Percentiles rank a stretch among this genome's conserved stretches.
Evolutionary conservation across 148 eudicot genomes (phyloP).

Genomic region (Fagopyrum esculentum): DNA sequence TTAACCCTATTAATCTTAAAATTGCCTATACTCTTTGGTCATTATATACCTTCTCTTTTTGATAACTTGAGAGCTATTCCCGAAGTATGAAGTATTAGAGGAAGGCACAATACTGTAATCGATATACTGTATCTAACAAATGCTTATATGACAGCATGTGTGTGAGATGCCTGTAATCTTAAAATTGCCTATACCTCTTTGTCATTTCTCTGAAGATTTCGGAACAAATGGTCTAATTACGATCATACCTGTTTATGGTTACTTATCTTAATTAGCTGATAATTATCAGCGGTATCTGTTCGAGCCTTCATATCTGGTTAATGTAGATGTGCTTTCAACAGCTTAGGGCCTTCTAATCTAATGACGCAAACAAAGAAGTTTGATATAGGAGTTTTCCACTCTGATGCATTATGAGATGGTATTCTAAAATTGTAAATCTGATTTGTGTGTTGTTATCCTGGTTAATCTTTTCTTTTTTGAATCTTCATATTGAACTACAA

Average conservation of each 20-base stretch:
- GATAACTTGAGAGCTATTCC: background rate
- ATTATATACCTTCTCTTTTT: background rate
- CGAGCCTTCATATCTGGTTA: background rate
- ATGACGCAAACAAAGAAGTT: background rate
- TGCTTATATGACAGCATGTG: background rate
- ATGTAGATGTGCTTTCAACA: background rate
- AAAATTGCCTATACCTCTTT: background rate
- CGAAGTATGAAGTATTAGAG: background rate
- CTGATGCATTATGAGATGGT: background rate
- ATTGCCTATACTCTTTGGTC: background rate
- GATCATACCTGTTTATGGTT: background rate
- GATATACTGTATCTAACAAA: background rate
- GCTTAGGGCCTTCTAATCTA: background rate
- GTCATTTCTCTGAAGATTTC: background rate
- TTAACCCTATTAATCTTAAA: background rate
- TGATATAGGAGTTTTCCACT: background rate
- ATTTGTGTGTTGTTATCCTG: background rate
- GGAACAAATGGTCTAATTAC: background rate
- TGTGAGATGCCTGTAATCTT: background rate
- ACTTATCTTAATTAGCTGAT: background rate
- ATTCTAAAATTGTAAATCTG: background rate
- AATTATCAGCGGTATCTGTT: background rate
- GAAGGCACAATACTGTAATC: background rate
- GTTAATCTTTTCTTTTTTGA: background rate
- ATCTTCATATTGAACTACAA: background rate